Conservation (phyloP, 768 basidiomycete species). For the Pulveroboletus sp. region DNA sequence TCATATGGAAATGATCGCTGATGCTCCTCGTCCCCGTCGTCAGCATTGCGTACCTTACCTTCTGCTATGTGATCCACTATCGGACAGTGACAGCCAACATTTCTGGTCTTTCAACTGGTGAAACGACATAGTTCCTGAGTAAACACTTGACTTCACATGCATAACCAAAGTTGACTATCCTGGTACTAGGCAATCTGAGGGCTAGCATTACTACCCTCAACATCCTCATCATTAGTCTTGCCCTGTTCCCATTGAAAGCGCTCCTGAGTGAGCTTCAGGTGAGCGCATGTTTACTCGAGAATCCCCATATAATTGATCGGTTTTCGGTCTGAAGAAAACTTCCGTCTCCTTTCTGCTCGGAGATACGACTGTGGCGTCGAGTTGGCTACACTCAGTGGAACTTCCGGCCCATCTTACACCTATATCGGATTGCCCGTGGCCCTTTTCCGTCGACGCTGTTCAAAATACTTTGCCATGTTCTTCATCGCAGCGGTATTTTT, state of each 20-base stretch:
- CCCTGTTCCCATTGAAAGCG: slow-evolving; percentile 9
- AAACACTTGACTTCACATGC: neutral
- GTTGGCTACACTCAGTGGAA: slow-evolving; percentile 9
- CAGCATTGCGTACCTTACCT: slow-evolving; percentile 9
- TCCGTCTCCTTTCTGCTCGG: slow-evolving; percentile 11
- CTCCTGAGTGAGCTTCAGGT: slow-evolving; percentile 12
- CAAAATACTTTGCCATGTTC: slow-evolving; percentile 6
- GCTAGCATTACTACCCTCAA: slow-evolving; percentile 11
- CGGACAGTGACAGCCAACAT: slow-evolving; percentile 2
- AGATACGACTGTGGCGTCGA: slow-evolving; percentile 2
- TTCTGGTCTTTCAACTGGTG: neutral
- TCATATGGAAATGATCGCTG: slow-evolving; percentile 2
- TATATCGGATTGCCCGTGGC: slow-evolving; percentile 1
- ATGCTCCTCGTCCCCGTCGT: slow-evolving; percentile 5
- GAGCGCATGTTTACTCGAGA: neutral
- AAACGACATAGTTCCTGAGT: slow-evolving; percentile 8
- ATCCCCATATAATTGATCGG: neutral
- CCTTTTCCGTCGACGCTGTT: slow-evolving; percentile 1
- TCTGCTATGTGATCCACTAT: slow-evolving; percentile 17
- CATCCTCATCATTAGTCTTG: slow-evolving; percentile 13
- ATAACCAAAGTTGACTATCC: neutral
- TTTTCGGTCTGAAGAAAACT: slow-evolving; percentile 16
- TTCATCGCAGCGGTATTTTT: slow-evolving; percentile 4
- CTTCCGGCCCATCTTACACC: slow-evolving; percentile 11
- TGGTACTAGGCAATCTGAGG: slow-evolving; percentile 6